A percentile compares a stretch with the other conserved stretches of the same genome.
Conservation (phyloP, 2,329 filamentous ascomycete species). For the Penicillium sp. region DNA sequence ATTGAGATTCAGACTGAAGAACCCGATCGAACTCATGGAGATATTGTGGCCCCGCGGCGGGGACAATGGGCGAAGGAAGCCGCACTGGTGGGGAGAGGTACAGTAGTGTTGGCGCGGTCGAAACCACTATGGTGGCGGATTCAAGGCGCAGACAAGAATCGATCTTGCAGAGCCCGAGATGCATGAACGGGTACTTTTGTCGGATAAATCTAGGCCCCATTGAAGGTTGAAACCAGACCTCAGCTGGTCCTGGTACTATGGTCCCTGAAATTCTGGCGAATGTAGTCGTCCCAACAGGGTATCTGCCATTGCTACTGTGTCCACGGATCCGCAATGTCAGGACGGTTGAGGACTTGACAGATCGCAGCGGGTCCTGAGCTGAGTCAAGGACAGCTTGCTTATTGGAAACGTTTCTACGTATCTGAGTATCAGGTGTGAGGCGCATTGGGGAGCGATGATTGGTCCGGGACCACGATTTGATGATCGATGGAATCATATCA, state of each 20-base stretch:
- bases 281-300: no score
- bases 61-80: background rate
- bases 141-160: slow-evolving; percentile 4
- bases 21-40: slow-evolving; percentile 9
- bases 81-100: slow-evolving; percentile 5
- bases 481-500: no score
- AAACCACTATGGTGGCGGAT: slow-evolving; percentile 8
- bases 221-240: background rate
- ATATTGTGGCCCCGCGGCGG: slow-evolving; percentile 1
- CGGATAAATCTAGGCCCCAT: slow-evolving; percentile 3
- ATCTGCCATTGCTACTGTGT: background rate
- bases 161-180: slow-evolving; percentile 12
- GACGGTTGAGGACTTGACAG: slow-evolving; percentile 20
- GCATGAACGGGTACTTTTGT: slow-evolving; percentile 21
- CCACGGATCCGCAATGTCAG: slow-evolving; percentile 5
- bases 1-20: slow-evolving; percentile 11
- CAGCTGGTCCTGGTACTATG: background rate
- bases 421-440: no score
- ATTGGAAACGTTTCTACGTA: slow-evolving; percentile 17
- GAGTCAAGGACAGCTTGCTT: slow-evolving; percentile 11
- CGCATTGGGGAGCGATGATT: no score
- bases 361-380: slow-evolving; percentile 14
- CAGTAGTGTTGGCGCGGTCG: slow-evolving; percentile 12
- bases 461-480: no score
- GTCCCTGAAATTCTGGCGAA: no score